Evolutionary conservation across 2,329 filamentous ascomycete genomes (phyloP), one percentile per base, ranked within the genome.

Genomic region (Metarhizium brunneum): DNA sequence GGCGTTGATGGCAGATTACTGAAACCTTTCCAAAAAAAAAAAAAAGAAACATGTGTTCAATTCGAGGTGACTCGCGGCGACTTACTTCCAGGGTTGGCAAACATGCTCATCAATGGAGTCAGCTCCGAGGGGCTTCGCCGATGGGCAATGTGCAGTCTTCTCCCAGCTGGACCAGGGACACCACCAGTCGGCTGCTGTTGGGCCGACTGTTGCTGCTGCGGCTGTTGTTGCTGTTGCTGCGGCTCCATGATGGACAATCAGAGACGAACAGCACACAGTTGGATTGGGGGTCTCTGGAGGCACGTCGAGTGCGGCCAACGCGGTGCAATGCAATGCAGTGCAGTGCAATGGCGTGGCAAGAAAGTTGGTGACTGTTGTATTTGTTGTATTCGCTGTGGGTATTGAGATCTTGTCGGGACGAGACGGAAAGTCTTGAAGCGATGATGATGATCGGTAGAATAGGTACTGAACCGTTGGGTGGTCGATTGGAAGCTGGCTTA

Each of bases 61-160:
- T 29, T 11, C 18, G 52, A 47, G 11, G 20, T 50, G 59, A 30
- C 38, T 52, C 58, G 54, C 43, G 50, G 60, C 57, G 54, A 80
- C 83, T 80, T 77, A 86, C 83, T 85, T 72, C 77, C 78, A 62
- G 80, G 79, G 61, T 81, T 83, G 62, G 78, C 73, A 73, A 82
- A 90, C 90, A 84, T 90, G 90, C 91, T 95, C 89, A 97, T 95
- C 73, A 97, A 78, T 62, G 92, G 94, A 57, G 92, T 97, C 73
- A 97, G 81, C 81, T 97, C 94, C 64, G 94, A 97, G 62, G 92
- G 94, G 76, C 91, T 96, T 74, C 92, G 87, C 70, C 92, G 88
- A 79, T 97, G 92, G 68, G 92, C 92, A 75, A 97, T 96, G 78
- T 97, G 92, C 71, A 97, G 84, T 71, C 92, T 87, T 70, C 92